Evolutionary conservation across 2,329 filamentous ascomycete species (phyloP), one percentile per base, ranked within the genome.

Genomic region (Coniochaeta ligniaria): DNA sequence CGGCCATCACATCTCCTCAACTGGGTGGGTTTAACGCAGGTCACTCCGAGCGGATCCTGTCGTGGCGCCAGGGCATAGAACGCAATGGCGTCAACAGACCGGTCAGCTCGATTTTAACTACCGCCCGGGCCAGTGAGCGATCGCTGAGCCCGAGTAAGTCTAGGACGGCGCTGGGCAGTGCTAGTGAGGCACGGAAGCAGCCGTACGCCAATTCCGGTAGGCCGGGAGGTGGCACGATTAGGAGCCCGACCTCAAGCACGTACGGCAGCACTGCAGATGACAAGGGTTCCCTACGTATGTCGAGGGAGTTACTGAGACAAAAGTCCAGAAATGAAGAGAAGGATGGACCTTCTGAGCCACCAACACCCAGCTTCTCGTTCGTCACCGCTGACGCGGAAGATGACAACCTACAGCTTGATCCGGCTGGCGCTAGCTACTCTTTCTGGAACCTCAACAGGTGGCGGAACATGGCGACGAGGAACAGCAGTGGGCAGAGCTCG

Each of bases 51-150:
- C 84, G 91, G 17, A 97, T 97, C 65, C 82, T 96, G 65, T 90
- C 86, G 57, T 99, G 94, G 94, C 86, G 93, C 3, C 91, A 96
- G 60, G 81, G 80, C 22, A 77, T 86, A 14, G 81, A 83, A 54
- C 31, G 67, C 54, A 57, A 57, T 14, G 66, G 75, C 20, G 74
- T 73, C 60, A 66, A 69, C 38, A 66, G 72, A 12, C 72, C 77
- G 17, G 72, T 74, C 1, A 72, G 71, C 57, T 74, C 75, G 28
- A 70, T 76, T 26, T 60, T 67, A 1, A 60, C 70, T n/a, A 31
- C 76, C 76, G 0, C 72, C 79, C 7, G 47, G 12, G 0, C 69
- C n/a, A 82, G 75, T 60, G 81, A 84, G 63, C 77, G 84, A 12
- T 86, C 83, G 2, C 67, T 81, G 3, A 86, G 84, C 2, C 84